Evolutionary conservation across 2,329 filamentous ascomycete species (phyloP).

Genomic region (Talaromyces funiculosus): DNA sequence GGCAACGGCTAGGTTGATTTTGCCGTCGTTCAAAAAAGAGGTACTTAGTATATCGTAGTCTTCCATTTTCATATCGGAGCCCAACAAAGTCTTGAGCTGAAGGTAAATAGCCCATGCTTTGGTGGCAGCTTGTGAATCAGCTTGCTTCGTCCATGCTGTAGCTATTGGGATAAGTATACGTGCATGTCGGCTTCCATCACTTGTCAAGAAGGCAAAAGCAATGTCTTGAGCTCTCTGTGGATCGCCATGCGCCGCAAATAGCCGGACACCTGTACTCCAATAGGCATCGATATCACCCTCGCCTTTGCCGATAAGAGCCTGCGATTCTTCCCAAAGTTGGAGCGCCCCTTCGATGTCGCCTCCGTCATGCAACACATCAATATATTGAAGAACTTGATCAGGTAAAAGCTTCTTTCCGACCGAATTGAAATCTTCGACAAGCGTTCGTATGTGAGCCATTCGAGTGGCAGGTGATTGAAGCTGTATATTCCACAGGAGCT

Average conservation of each 20-base stretch:
- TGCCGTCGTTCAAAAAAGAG: slow-evolving; percentile 61
- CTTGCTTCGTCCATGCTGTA: slow-evolving; percentile 54
- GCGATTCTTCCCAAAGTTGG: slow-evolving; percentile 58
- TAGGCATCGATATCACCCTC: slow-evolving; percentile 36
- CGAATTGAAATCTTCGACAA: slow-evolving; percentile 62
- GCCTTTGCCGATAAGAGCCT: slow-evolving; percentile 47
- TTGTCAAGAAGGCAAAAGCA: slow-evolving; percentile 39
- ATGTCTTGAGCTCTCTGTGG: slow-evolving; percentile 46
- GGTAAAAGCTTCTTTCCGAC: slow-evolving; percentile 52
- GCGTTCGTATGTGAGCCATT: slow-evolving; percentile 55
- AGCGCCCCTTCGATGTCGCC: slow-evolving; percentile 57
- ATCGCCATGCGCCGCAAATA: slow-evolving; percentile 46
- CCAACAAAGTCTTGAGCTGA: slow-evolving; percentile 57
- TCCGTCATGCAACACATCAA: slow-evolving; percentile 62
- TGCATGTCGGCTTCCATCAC: slow-evolving; percentile 36
- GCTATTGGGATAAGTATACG: slow-evolving; percentile 60
- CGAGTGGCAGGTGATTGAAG: slow-evolving; percentile 43
- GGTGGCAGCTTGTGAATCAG: slow-evolving; percentile 45
- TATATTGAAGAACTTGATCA: slow-evolving; percentile 58
- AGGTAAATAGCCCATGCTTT: slow-evolving; percentile 65
- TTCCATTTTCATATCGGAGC: slow-evolving; percentile 57
- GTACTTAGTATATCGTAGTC: slow-evolving; percentile 73
- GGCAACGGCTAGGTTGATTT: slow-evolving; percentile 62
- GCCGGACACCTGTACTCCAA: slow-evolving; percentile 46
- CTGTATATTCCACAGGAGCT: slow-evolving; percentile 60